A percentile compares a stretch with the other conserved stretches of the same genome.
phyloP scores from a whole-genome alignment of 2,329 filamentous ascomycete species.

The Colletotrichum tanaceti region DNA sequence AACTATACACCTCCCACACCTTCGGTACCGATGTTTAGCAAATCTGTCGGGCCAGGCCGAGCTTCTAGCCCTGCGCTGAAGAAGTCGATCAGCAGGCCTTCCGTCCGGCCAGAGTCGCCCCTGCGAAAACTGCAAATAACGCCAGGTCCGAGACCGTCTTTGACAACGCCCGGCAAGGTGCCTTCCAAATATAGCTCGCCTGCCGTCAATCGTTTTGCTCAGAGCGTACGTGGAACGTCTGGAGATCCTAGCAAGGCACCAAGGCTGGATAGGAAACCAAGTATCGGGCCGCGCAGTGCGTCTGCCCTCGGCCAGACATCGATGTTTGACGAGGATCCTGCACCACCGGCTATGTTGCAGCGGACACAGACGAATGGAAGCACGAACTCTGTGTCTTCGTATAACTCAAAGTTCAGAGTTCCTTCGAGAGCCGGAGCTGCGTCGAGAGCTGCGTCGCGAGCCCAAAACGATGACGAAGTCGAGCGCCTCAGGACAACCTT shows the following conservation, averaged over 20 bases:
- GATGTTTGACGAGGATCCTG: conserved; percentile 67
- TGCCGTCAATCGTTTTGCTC: conserved; percentile 70
- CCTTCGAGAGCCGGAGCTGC: conserved; percentile 60
- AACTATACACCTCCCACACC: conserved; percentile 74
- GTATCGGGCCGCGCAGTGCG: conserved; percentile 67
- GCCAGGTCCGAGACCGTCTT: conserved; percentile 67
- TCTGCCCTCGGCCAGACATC: conserved; percentile 67
- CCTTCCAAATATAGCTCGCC: conserved; percentile 73
- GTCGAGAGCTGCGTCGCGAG: conserved; percentile 52
- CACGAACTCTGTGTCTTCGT: conserved; percentile 65
- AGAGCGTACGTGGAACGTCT: conserved; percentile 70
- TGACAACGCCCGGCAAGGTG: conserved; percentile 62
- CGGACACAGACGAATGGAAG: conserved; percentile 67
- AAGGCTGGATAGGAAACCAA: conserved; percentile 61
- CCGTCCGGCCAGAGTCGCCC: conserved; percentile 91
- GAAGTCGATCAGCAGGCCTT: conserved; percentile 70
- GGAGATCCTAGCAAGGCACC: conserved; percentile 71
- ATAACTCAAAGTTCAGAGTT: conserved; percentile 65
- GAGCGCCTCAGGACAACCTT: conserved; percentile 78
- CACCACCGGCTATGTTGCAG: conserved; percentile 62
- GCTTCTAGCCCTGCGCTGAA: conserved; percentile 79
- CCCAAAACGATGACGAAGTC: conserved; percentile 75
- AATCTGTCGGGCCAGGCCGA: conserved; percentile 80
- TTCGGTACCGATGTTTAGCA: conserved; percentile 82
- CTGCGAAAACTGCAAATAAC: conserved; percentile 75